Percentiles rank a stretch among this genome's conserved stretches.
phyloP scores from a whole-genome alignment of 2,329 filamentous ascomycete species.

The Tolypocladium paradoxum region DNA sequence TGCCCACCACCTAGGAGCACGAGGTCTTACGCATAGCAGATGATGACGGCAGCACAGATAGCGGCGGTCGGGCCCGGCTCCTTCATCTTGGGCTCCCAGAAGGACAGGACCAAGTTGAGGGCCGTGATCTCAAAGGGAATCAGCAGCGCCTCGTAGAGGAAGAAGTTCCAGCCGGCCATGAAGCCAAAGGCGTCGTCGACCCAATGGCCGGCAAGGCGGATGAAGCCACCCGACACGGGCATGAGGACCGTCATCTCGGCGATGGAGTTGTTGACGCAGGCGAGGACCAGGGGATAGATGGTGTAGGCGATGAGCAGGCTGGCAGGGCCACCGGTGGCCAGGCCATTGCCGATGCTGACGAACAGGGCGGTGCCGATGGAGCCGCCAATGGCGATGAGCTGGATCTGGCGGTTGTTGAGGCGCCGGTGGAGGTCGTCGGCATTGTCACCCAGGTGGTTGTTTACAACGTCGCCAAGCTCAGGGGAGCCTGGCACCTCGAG shows the following conservation, averaged over 20 bases:
- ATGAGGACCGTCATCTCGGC: conserved; percentile 55
- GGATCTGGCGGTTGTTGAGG: conserved; percentile 44
- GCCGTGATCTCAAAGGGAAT: conserved; percentile 34
- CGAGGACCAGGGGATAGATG: conserved; percentile 44
- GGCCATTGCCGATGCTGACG: conserved; percentile 49
- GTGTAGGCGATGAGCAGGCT: conserved; percentile 49
- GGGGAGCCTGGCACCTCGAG: conserved; percentile 12
- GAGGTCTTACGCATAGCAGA: conserved; percentile 43
- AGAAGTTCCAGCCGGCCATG: conserved; percentile 33
- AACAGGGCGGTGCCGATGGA: conserved; percentile 49
- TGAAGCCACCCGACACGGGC: conserved; percentile 52
- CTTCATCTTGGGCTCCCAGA: conserved; percentile 30
- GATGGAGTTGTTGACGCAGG: conserved; percentile 52
- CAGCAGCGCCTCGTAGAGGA: conserved; percentile 31
- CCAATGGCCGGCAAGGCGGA: conserved; percentile 54
- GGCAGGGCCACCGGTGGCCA: conserved; percentile 30
- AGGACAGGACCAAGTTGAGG: conserved; percentile 30
- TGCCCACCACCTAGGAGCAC: neutral
- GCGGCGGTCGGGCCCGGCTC: conserved; percentile 57
- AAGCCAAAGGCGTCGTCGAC: conserved; percentile 56
- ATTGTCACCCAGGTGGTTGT: conserved; percentile 17
- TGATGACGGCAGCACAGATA: conserved; percentile 45
- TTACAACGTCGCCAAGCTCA: conserved; percentile 14
- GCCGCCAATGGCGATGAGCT: conserved; percentile 48
- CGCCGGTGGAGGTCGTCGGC: conserved; percentile 32